A percentile compares a stretch with the other conserved stretches of the same genome.
phyloP scores from a whole-genome alignment of 1,139 yeast species.

The Pichia terricola region DNA sequence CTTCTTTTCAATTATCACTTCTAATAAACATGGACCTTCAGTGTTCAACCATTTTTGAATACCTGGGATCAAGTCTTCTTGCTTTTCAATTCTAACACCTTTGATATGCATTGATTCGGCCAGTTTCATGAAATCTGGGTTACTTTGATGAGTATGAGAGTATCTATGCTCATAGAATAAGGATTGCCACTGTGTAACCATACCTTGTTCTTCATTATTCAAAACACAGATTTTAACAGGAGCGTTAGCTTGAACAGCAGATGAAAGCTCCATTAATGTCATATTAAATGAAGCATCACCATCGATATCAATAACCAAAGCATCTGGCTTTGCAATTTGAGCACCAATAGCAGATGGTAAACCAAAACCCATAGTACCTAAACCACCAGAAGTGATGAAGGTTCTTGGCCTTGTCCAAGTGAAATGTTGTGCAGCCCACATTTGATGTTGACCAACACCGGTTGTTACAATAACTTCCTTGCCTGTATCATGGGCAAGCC shows the following conservation, averaged over 20 bases:
- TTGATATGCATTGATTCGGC: constrained; percentile 92
- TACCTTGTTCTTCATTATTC: constrained; percentile 98
- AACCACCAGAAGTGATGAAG: constrained; percentile 94
- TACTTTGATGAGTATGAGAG: constrained; percentile 90
- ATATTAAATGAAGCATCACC: constrained; percentile 98
- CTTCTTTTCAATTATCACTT: constrained; percentile 87
- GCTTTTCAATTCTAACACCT: constrained; percentile 65
- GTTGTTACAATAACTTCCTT: constrained; percentile 84
- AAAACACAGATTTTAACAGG: constrained; percentile 84
- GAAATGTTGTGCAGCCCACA: constrained; percentile 99
- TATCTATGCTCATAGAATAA: constrained; percentile 93
- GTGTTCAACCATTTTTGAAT: constrained; percentile 66
- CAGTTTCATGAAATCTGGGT: constrained; percentile 86
- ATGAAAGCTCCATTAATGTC: constrained; percentile 87
- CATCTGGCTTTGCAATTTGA: constrained; percentile 90
- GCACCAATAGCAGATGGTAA: constrained; percentile 98
- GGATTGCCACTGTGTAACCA: constrained; percentile 99
- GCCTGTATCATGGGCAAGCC: constrained; percentile 55
- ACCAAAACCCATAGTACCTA: constrained; percentile 98
- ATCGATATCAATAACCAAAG: constrained; percentile 90
- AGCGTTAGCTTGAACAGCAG: constrained; percentile 89
- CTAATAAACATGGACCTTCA: constrained; percentile 80
- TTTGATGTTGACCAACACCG: constrained; percentile 99
- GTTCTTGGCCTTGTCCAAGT: constrained; percentile 87
- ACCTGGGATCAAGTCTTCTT: constrained; percentile 53